Conservation (phyloP, 139 green algal species). For the Chlorella sp. region DNA sequence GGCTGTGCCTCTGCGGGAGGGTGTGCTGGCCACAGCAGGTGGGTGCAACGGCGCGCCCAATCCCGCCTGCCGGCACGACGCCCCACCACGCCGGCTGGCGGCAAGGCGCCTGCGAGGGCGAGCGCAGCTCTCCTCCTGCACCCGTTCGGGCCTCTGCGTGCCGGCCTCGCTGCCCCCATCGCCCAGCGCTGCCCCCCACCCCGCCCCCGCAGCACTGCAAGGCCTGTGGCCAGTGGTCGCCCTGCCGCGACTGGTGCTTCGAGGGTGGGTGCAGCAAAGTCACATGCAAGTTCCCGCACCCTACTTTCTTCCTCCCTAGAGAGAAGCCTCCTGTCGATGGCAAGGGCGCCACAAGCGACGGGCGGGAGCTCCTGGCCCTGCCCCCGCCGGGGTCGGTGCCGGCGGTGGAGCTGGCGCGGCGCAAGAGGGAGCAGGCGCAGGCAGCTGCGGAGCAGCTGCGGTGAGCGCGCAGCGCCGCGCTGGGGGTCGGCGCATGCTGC, state of each 20-base stretch:
- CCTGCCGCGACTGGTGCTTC: neutral
- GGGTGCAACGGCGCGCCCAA: too few relatives aligned
- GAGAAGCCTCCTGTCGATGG: neutral
- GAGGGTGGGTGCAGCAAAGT: neutral
- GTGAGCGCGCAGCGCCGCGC: too few relatives aligned
- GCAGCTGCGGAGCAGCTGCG: too few relatives aligned
- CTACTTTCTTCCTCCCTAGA: neutral
- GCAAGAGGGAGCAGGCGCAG: neutral
- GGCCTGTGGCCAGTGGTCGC: neutral
- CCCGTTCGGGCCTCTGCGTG: too few relatives aligned
- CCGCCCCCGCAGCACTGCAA: neutral
- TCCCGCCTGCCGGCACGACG: too few relatives aligned
- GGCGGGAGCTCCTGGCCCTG: neutral
- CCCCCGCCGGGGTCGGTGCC: neutral
- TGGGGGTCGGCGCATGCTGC: too few relatives aligned
- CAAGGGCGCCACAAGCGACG: neutral
- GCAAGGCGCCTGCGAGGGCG: too few relatives aligned
- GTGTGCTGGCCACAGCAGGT: neutral
- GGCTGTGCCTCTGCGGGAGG: neutral
- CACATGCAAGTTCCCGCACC: neutral
- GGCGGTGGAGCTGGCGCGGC: neutral
- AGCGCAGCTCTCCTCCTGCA: too few relatives aligned
- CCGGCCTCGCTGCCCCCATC: too few relatives aligned
- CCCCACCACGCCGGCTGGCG: too few relatives aligned
- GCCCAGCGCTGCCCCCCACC: too few relatives aligned